Conservation (phyloP, 805 yeast species). For the Starmerella sirachaensis region DNA sequence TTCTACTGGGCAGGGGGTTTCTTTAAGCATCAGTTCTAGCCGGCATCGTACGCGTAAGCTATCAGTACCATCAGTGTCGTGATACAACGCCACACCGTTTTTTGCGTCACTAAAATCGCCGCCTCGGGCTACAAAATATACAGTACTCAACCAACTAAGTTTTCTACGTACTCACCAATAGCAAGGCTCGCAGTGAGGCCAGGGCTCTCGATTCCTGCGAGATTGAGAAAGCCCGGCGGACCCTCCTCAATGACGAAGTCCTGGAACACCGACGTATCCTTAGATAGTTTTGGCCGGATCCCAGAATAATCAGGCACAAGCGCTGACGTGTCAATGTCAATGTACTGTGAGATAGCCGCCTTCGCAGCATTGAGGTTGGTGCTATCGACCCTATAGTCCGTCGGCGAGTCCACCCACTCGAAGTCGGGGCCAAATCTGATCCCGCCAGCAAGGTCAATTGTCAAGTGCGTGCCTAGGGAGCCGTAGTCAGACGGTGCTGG, state of each 20-base stretch:
- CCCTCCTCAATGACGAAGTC: conserved; percentile 69
- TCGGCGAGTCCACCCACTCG: conserved; percentile 50
- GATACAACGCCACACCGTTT: no score
- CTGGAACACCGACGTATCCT: conserved; percentile 38
- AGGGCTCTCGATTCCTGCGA: conserved; percentile 81
- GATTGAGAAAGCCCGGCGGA: conserved; percentile 65
- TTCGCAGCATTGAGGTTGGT: conserved; percentile 43
- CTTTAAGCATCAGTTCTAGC: no score
- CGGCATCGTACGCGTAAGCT: no score
- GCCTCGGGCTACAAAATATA: no score
- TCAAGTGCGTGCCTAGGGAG: conserved; percentile 81
- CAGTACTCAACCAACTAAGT: conserved; percentile 6
- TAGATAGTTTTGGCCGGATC: conserved; percentile 64
- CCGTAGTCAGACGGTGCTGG: conserved; percentile 66
- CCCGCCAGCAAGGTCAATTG: conserved; percentile 70
- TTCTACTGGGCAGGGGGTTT: no score
- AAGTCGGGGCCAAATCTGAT: conserved; percentile 80
- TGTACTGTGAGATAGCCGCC: conserved; percentile 48
- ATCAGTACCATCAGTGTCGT: no score
- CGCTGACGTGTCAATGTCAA: conserved; percentile 40
- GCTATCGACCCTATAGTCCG: conserved; percentile 25
- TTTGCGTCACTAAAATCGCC: no score
- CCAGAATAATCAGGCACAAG: conserved; percentile 66
- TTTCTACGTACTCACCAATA: conserved; percentile 58
- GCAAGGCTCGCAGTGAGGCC: conserved; percentile 78